These are phyloP conservation scores for Annulohypoxylon bovei DNA, from an alignment of 495 filamentous ascomycete genomes.

Conservation along the genomic window DNA sequence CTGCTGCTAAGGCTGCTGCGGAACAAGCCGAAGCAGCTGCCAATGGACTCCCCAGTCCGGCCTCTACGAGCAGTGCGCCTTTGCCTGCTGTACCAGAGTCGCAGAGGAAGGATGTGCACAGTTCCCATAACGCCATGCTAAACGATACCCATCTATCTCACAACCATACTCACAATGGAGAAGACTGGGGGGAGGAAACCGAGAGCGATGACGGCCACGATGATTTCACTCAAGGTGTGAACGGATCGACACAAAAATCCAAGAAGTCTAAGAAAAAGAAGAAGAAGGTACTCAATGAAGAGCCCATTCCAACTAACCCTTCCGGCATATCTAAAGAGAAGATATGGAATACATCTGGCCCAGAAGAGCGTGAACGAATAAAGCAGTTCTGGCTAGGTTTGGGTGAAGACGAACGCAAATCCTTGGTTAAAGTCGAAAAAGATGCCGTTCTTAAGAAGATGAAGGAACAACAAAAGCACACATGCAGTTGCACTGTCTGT, in stretches of 20 bases:
- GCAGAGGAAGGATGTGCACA: slow-evolving; percentile 41
- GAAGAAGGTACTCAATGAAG: slow-evolving; percentile 46
- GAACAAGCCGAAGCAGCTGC: slow-evolving; percentile 46
- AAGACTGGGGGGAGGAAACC: slow-evolving; percentile 60
- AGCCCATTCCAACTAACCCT: slow-evolving; percentile 26
- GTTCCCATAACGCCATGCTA: slow-evolving; percentile 32
- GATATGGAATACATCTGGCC: slow-evolving; percentile 96
- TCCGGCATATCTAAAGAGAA: slow-evolving; percentile 73
- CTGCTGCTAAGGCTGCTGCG: slow-evolving; percentile 75
- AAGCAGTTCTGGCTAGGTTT: slow-evolving; percentile 99
- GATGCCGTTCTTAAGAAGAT: slow-evolving; percentile 98
- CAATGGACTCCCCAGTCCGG: slow-evolving; percentile 56
- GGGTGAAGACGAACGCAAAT: slow-evolving; percentile 91
- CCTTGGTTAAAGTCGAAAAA: slow-evolving; percentile 97
- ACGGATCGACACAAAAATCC: slow-evolving; percentile 47
- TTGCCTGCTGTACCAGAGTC: slow-evolving; percentile 33
- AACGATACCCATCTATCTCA: slow-evolving; percentile 15
- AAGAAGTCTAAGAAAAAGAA: slow-evolving; percentile 76
- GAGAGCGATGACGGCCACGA: slow-evolving; percentile 55
- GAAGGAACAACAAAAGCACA: slow-evolving; percentile 99
- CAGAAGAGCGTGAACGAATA: slow-evolving; percentile 95
- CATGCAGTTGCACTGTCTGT: slow-evolving; percentile 97
- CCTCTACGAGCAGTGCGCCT: slow-evolving; percentile 47
- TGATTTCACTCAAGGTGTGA: slow-evolving; percentile 29
- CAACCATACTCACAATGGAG: slow-evolving; percentile 51